Evolutionary conservation across 2,329 filamentous ascomycete species (phyloP), one percentile per base, ranked within the genome.

Genomic region (Colletotrichum tabaci): DNA sequence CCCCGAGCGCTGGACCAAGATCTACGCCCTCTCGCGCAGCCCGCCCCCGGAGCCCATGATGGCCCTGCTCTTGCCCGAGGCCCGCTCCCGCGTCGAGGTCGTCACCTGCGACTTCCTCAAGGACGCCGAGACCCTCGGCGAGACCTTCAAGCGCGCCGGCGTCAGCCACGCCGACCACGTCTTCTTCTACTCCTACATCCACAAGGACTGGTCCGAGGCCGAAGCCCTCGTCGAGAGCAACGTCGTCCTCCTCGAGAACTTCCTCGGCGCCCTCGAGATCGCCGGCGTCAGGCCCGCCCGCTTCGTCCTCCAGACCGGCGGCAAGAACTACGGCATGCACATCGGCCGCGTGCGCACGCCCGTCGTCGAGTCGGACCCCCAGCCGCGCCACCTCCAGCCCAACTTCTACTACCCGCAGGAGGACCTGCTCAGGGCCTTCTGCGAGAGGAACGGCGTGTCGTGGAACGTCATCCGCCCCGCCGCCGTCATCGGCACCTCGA

Each of bases 341-440:
- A 68, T 66, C 12, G 66, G 66, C 0, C 61, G 66, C 10, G 61
- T 52, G 47, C 66, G 55, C 1, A 61, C 61, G 1, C 66, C 70
- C 0, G n/a, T 44, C 0, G 1, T 60, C 12, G 70, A 73, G 66
- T 68, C 60, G 10, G 66, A 73, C 46, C 58, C 66, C 0, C 66
- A 68, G 42, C 61, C 66, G 2, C 40, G 66, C 9, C 61, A 63
- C 26, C 49, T 70, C 2, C 18, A 52, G 35, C 66, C 61, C 21
- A 66, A 66, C 61, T 73, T 70, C 21, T 73, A 66, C 16, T 73
- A 66, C 26, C 65, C 47, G 0, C 70, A 73, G 1, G 66, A 73
- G 3, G 66, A 66, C 56, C 30, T 70, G 21, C 23, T 73, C 30
- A 66, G 56, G 1, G n/a, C 12, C 15, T 68, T 52, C 3, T 68